These are phyloP conservation scores for Yarrowia sp. DNA, from an alignment of 805 yeast genomes.

Conservation along the genomic window DNA sequence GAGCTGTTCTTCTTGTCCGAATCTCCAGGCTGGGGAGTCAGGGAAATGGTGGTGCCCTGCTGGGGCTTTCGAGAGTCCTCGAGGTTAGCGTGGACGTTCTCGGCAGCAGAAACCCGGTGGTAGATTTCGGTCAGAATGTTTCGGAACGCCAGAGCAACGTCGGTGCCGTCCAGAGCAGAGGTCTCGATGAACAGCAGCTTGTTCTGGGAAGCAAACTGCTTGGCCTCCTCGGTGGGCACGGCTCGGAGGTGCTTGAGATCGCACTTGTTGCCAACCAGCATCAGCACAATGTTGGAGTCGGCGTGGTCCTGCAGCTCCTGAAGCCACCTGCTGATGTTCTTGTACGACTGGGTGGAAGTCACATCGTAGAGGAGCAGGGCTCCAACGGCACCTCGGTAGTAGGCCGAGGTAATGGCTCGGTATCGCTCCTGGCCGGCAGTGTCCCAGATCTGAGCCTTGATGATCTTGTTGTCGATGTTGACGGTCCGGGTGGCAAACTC, in stretches of 20 bases:
- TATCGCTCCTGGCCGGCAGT: slow-evolving; percentile 99
- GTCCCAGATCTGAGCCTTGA: slow-evolving; percentile 98
- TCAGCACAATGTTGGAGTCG: slow-evolving; percentile 93
- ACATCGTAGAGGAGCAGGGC: slow-evolving; percentile 95
- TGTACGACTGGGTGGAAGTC: slow-evolving; percentile 87
- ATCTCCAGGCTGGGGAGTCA: slow-evolving; percentile 90
- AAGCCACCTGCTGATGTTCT: slow-evolving; percentile 87
- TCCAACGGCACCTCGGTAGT: slow-evolving; percentile 97
- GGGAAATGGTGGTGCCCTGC: slow-evolving; percentile 84
- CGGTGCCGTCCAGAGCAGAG: slow-evolving; percentile 67
- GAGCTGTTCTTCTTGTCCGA: slow-evolving; percentile 43
- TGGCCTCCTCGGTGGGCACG: slow-evolving; percentile 95
- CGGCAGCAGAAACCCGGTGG: slow-evolving; percentile 88
- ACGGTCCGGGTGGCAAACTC: slow-evolving; percentile 97
- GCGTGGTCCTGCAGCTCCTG: slow-evolving; percentile 95
- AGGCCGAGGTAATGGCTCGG: slow-evolving; percentile 95
- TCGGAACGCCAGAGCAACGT: slow-evolving; percentile 91
- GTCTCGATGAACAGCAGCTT: slow-evolving; percentile 26
- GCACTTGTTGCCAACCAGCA: slow-evolving; percentile 93
- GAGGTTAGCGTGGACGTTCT: slow-evolving; percentile 78
- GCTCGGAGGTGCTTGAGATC: slow-evolving; percentile 90
- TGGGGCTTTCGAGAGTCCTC: slow-evolving; percentile 59
- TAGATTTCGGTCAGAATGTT: slow-evolving; percentile 89
- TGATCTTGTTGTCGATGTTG: slow-evolving; percentile 91
- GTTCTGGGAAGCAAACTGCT: slow-evolving; percentile 50